These are phyloP conservation scores for Atkinsonella hypoxylon DNA, from an alignment of 2,329 filamentous ascomycete species.

Conservation along the genomic window DNA sequence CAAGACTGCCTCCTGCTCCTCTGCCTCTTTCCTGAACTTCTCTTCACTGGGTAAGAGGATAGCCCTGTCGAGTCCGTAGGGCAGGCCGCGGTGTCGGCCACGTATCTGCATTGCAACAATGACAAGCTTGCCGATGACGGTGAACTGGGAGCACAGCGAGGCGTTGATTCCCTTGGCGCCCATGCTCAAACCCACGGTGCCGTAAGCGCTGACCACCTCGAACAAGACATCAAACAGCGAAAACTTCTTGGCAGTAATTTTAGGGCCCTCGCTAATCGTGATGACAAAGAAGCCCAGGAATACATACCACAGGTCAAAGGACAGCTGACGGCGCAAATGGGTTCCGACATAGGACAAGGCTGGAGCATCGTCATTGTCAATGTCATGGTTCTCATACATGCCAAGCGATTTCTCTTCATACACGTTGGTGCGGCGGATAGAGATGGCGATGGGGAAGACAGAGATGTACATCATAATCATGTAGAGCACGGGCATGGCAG, in stretches of 20 bases:
- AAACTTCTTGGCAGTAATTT: conserved; percentile 52
- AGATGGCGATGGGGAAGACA: conserved; percentile 92
- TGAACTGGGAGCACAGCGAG: conserved; percentile 75
- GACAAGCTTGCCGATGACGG: conserved; percentile 56
- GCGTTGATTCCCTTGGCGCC: conserved; percentile 68
- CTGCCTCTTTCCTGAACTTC: conserved; percentile 40
- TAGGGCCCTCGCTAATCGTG: conserved; percentile 69
- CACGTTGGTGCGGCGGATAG: conserved; percentile 85
- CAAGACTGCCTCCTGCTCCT: conserved; percentile 30
- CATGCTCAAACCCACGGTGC: conserved; percentile 83
- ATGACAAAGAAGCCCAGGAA: conserved; percentile 91
- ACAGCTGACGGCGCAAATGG: conserved; percentile 85
- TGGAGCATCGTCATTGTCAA: conserved; percentile 39
- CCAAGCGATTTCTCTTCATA: conserved; percentile 86
- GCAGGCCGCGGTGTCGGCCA: conserved; percentile 55
- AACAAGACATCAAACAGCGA: conserved; percentile 63
- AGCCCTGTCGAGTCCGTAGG: conserved; percentile 53
- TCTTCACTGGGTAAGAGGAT: conserved; percentile 47
- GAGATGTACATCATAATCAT: conserved; percentile 99
- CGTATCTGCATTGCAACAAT: conserved; percentile 60
- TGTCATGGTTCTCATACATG: conserved; percentile 45
- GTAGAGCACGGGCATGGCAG: conserved; percentile 87
- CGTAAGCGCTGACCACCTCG: conserved; percentile 82
- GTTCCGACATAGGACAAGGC: conserved; percentile 77
- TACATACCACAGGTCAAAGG: conserved; percentile 96